These are phyloP conservation scores for Lanmaoa pseudosensibilis DNA, from an alignment of 768 basidiomycete genomes.

Conservation along the genomic window DNA sequence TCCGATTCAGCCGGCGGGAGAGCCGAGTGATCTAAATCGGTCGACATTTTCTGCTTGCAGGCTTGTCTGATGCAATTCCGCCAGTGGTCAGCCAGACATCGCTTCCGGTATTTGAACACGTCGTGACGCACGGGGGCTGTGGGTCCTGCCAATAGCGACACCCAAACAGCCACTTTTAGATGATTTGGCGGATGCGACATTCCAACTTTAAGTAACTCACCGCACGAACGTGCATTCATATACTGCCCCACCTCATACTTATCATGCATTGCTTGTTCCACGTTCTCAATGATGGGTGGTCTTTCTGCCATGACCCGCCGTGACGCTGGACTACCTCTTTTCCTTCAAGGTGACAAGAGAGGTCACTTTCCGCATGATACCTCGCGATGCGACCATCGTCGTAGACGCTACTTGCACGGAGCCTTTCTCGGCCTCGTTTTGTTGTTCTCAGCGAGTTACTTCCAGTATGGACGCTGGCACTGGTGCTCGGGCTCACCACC, in stretches of 20 bases:
- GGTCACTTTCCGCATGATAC: not conserved
- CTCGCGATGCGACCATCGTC: not conserved
- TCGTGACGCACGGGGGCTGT: not conserved
- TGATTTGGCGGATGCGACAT: conserved; percentile 1
- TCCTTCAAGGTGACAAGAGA: conserved; percentile 6
- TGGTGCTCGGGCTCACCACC: not conserved
- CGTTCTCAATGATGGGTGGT: not conserved
- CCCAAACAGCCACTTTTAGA: conserved; percentile 9
- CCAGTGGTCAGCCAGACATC: not conserved
- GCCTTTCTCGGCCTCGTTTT: conserved; percentile 17
- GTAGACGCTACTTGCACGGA: conserved; percentile 1
- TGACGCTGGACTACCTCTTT: conserved; percentile 8
- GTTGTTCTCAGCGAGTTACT: conserved; percentile 15
- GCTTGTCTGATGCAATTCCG: conserved; percentile 5
- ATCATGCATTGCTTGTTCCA: conserved; percentile 8
- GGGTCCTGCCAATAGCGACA: not conserved
- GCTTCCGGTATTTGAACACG: not conserved
- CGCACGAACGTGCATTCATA: conserved; percentile 29
- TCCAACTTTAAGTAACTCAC: conserved; percentile 5
- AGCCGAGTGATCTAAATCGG: not conserved
- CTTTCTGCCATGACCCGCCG: not conserved
- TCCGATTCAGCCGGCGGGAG: not conserved
- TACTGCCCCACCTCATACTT: not conserved
- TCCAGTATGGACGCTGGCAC: conserved; percentile 10
- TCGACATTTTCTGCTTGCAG: not conserved